These are phyloP conservation scores for Phallus indusiatus DNA, from an alignment of 768 basidiomycete genomes.

Conservation along the genomic window DNA sequence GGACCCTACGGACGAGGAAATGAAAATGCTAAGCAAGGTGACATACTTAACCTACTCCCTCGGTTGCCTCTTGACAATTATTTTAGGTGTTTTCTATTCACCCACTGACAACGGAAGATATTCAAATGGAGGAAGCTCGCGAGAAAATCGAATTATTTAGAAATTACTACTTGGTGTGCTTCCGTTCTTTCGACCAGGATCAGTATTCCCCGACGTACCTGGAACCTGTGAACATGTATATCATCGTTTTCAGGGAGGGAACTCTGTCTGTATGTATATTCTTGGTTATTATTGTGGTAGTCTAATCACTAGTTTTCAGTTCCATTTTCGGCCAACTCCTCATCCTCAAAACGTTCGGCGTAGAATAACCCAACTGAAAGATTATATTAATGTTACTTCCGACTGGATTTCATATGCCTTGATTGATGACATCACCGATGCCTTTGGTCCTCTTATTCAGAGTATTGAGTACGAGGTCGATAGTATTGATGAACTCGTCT, in stretches of 20 bases:
- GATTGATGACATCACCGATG: conserved; percentile 99
- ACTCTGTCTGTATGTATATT: conserved; percentile 71
- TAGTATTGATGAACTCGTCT: conserved; percentile 93
- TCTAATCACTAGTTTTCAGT: conserved; percentile 35
- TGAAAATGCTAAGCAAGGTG: conserved; percentile 93
- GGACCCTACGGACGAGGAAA: conserved; percentile 94
- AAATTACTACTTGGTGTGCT: conserved; percentile 98
- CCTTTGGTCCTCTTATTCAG: conserved; percentile 97
- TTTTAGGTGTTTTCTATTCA: conserved; percentile 92
- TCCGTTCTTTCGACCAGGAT: conserved; percentile 98
- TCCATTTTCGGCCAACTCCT: conserved; percentile 95
- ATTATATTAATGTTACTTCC: conserved; percentile 97
- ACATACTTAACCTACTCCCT: not conserved
- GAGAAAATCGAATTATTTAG: conserved; percentile 99
- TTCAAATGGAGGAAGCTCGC: conserved; percentile 97
- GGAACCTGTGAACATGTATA: conserved; percentile 99
- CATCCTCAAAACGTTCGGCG: conserved; percentile 97
- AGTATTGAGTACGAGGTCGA: conserved; percentile 99
- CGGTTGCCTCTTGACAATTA: not conserved
- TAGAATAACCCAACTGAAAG: conserved; percentile 97
- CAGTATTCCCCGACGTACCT: conserved; percentile 94
- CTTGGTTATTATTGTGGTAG: not conserved
- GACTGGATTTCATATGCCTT: conserved; percentile 99
- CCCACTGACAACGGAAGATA: conserved; percentile 97
- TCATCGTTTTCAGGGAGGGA: conserved; percentile 96